Evolutionary conservation across 495 filamentous ascomycete species (phyloP).

Genomic region (Aspergillus steynii): DNA sequence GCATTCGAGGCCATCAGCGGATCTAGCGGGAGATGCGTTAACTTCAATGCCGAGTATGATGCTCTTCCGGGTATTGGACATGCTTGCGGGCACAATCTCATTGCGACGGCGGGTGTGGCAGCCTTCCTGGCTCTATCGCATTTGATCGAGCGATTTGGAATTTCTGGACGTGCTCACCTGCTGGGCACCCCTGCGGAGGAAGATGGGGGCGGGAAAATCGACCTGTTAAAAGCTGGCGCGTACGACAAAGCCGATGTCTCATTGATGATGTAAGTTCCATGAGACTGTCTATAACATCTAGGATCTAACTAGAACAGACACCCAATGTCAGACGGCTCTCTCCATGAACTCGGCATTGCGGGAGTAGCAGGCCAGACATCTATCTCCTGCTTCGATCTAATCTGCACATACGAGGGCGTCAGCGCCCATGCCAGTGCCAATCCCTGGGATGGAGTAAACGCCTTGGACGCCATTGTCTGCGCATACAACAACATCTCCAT

Average conservation of each 20-base stretch:
- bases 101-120: slow-evolving; percentile 55
- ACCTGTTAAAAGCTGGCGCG: slow-evolving; percentile 56
- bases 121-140: slow-evolving; percentile 43
- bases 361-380: background rate
- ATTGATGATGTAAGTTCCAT: slow-evolving; percentile 36
- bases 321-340: background rate
- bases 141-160: slow-evolving; percentile 32
- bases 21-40: slow-evolving; percentile 25
- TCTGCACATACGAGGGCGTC: slow-evolving; percentile 12
- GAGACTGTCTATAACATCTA: background rate
- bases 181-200: slow-evolving; percentile 68
- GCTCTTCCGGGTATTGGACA: slow-evolving; percentile 57
- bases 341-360: background rate
- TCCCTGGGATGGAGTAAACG: slow-evolving; percentile 18
- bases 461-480: slow-evolving; percentile 16
- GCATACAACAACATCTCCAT: slow-evolving; percentile 13
- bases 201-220: slow-evolving; percentile 64
- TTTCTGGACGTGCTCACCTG: slow-evolving; percentile 54
- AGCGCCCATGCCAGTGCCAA: slow-evolving; percentile 13
- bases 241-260: slow-evolving; percentile 57
- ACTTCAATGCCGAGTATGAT: slow-evolving; percentile 40
- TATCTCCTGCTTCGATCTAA: slow-evolving; percentile 3
- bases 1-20: slow-evolving; percentile 25
- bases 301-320: background rate
- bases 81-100: slow-evolving; percentile 65